Evolutionary conservation across 2,329 filamentous ascomycete species (phyloP), one percentile per base, ranked within the genome.

Genomic region (Leptoxyphium fumago): DNA sequence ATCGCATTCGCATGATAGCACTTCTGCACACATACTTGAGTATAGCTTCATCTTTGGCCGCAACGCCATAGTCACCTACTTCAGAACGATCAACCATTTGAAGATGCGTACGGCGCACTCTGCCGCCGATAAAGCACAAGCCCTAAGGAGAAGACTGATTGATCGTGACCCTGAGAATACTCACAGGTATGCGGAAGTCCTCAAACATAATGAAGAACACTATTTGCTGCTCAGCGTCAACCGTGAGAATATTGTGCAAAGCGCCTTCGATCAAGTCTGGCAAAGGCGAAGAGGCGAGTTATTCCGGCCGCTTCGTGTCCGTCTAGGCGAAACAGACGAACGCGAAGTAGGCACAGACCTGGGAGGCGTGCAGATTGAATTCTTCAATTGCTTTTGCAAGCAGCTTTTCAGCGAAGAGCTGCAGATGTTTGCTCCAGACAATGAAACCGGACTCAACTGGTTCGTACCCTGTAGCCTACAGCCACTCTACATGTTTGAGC

Each of bases 281-380:
- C 78, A 84, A 43, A 76, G 87, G 30, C 81, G 95, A 61, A 77
- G 78, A 55, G 74, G 83, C 30, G 86, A 95, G 63, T 68, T 96
- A 2, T 68, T 89, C 55, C 77, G 86, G 21, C 91, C 91, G 1
- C 66, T 98, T 29, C 94, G 94, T 55, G 81, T 98, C 8, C 80
- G 85, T 42, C 75, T 96, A 45, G 87, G 87, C 2, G 82, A 61
- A 11, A 47, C 86, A 57, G 80, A 85, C 29, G 71, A 72, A 43
- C 85, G 86, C 28, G 91, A 96, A 61, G 80, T 93, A 59, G 91
- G 91, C 0, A 77, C 93, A 29, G 91, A 98, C 61, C 86, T 89
- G 41, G 91, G 91, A 38, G 91, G 91, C 49, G 88, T 98, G 1
- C 89, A 95, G 54, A 88, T 94, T 59, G 91, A 98, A 50, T 96